Percentiles rank a stretch among this genome's conserved stretches.
Conservation (phyloP, 2,329 filamentous ascomycete genomes). For the Nemania abortiva region DNA sequence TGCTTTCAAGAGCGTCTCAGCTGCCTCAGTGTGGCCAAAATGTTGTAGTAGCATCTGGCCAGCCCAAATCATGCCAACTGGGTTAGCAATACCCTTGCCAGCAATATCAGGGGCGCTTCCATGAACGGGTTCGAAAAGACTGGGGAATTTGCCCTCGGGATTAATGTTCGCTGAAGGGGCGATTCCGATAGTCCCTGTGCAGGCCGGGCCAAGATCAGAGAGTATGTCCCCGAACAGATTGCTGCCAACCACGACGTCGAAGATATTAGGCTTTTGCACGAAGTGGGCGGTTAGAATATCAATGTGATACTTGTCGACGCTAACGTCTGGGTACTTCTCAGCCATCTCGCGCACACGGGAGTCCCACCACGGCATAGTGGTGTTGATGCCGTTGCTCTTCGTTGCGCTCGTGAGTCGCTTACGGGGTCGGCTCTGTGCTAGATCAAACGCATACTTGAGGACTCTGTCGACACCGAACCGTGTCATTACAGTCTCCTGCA, state of each 20-base stretch:
- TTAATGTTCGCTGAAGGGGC: slow-evolving; percentile 74
- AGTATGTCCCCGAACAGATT: slow-evolving; percentile 70
- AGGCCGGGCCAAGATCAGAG: slow-evolving; percentile 66
- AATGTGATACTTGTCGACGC: slow-evolving; percentile 72
- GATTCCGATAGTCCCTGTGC: slow-evolving; percentile 75
- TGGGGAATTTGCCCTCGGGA: slow-evolving; percentile 69
- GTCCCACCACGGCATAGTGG: slow-evolving; percentile 76
- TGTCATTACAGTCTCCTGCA: slow-evolving; percentile 72
- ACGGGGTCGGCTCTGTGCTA: slow-evolving; percentile 65
- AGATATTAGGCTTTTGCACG: slow-evolving; percentile 64
- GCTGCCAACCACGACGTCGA: slow-evolving; percentile 72
- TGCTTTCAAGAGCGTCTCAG: slow-evolving; percentile 55
- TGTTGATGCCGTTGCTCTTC: slow-evolving; percentile 72
- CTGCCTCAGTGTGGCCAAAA: slow-evolving; percentile 69
- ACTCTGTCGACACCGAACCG: slow-evolving; percentile 68
- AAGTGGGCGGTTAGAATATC: slow-evolving; percentile 74
- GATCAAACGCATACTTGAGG: slow-evolving; percentile 72
- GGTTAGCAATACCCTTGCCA: slow-evolving; percentile 72
- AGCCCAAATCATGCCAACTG: slow-evolving; percentile 76
- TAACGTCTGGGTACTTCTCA: slow-evolving; percentile 67
- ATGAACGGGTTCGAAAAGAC: slow-evolving; percentile 74
- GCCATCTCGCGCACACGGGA: slow-evolving; percentile 66
- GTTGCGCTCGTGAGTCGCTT: slow-evolving; percentile 73
- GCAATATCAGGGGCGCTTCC: slow-evolving; percentile 74
- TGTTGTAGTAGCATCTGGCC: slow-evolving; percentile 76